A percentile compares a stretch with the other conserved stretches of the same genome.
Evolutionary conservation across 1,284 basidiomycete species (phyloP).

Genomic region (Ganoderma lucidum): DNA sequence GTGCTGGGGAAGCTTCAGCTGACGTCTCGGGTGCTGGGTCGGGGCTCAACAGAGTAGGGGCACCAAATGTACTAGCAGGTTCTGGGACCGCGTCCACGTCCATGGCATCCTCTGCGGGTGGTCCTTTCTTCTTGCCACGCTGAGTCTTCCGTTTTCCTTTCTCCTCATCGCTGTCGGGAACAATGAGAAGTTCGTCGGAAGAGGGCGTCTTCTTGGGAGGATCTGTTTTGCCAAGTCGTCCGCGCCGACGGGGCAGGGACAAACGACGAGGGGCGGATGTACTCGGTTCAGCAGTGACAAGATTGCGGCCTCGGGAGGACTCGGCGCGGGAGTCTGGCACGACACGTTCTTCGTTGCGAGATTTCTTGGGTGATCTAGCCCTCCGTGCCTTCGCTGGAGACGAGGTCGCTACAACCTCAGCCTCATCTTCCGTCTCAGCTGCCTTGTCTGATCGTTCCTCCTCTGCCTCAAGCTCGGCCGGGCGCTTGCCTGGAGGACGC

Average conservation of each 20-base stretch:
- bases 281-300: conserved; percentile 9
- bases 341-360: conserved; percentile 17
- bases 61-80: conserved; percentile 19
- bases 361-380: neutral
- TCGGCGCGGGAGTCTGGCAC: conserved; percentile 18
- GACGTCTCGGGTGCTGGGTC: conserved; percentile 40
- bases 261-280: conserved; percentile 11
- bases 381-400: conserved; percentile 1
- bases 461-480: conserved; percentile 11
- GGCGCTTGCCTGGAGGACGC: conserved; percentile 14
- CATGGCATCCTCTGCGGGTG: conserved; percentile 11
- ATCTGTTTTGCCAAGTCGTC: neutral
- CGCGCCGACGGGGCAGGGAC: conserved; percentile 23
- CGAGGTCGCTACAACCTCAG: neutral
- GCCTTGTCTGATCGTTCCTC: neutral
- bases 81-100: conserved; percentile 20
- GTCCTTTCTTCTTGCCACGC: conserved; percentile 12
- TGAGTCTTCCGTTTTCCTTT: conserved; percentile 6
- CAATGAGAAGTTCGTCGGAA: conserved; percentile 28
- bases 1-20: conserved; percentile 2
- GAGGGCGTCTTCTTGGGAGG: conserved; percentile 20
- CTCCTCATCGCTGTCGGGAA: conserved; percentile 2
- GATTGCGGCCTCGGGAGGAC: conserved; percentile 9
- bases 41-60: conserved; percentile 12
- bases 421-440: neutral